A percentile compares a stretch with the other conserved stretches of the same genome.
Conservation (phyloP, 352 stramenopile genomes). For the Phytophthora pluvialis region DNA sequence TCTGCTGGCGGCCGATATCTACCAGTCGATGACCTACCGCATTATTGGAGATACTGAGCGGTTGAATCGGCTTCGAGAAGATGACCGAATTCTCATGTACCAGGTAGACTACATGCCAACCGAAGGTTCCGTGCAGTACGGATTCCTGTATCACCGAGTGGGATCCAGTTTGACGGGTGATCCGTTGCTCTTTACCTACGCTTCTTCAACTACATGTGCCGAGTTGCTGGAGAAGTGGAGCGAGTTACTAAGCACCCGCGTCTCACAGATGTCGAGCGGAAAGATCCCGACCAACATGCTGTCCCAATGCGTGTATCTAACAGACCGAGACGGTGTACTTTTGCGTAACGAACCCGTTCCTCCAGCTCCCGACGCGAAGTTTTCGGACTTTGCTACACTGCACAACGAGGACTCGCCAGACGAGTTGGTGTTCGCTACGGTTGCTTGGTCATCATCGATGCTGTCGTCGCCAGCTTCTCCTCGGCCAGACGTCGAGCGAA, state of each 20-base stretch:
- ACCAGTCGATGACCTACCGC: constrained; percentile 81
- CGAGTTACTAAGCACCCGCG: constrained; percentile 47
- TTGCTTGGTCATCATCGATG: constrained; percentile 62
- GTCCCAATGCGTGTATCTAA: constrained; percentile 57
- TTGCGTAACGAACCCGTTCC: constrained; percentile 62
- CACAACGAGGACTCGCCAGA: constrained; percentile 46
- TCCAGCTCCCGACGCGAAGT: constrained; percentile 41
- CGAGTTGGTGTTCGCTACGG: constrained; percentile 57
- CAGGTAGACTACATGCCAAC: constrained; percentile 47
- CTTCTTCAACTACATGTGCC: constrained; percentile 60
- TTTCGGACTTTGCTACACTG: constrained; percentile 57
- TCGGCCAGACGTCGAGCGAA: constrained; percentile 57
- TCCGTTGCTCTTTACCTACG: constrained; percentile 74
- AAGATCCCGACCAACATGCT: constrained; percentile 53
- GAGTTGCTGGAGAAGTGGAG: constrained; percentile 71
- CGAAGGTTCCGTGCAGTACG: constrained; percentile 45
- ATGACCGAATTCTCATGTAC: constrained; percentile 81
- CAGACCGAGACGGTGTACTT: constrained; percentile 61
- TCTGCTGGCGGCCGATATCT: constrained; percentile 73
- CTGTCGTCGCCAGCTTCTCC: constrained; percentile 44
- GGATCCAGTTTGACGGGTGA: constrained; percentile 60
- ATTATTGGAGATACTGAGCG: constrained; percentile 71
- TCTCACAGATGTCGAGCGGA: constrained; percentile 42
- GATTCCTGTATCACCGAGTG: constrained; percentile 78
- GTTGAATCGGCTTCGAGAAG: constrained; percentile 63